A percentile compares a stretch with the other conserved stretches of the same genome.
These are phyloP conservation scores for Boletus sp. DNA, from an alignment of 768 basidiomycete species.

Conservation along the genomic window DNA sequence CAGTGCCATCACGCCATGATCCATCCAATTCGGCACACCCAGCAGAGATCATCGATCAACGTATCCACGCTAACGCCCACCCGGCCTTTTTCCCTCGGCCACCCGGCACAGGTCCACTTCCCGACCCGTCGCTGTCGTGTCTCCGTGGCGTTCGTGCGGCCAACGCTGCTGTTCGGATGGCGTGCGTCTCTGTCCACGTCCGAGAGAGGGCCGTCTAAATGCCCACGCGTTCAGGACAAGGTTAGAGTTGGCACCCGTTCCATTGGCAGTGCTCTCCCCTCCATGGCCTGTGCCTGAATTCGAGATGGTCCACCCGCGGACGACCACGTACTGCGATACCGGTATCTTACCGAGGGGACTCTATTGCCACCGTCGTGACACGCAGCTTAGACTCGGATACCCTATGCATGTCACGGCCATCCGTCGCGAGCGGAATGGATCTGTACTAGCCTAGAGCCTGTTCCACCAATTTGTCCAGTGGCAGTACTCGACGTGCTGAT, in stretches of 20 bases:
- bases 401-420: no score
- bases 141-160: background rate
- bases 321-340: background rate
- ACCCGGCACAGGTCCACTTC: background rate
- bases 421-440: no score
- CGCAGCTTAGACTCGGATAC: no score
- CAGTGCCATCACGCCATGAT: background rate
- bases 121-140: background rate
- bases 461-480: background rate
- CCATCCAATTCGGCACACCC: background rate
- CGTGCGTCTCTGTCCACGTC: no score
- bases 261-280: background rate
- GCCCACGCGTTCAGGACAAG: no score
- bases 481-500: background rate
- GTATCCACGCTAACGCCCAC: no score
- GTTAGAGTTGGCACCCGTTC: no score
- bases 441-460: no score
- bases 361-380: background rate
- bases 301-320: background rate
- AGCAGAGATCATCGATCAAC: background rate
- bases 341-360: background rate
- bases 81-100: no score
- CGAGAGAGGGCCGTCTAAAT: background rate
- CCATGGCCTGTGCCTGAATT: background rate
- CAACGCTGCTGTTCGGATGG: background rate